These are phyloP conservation scores for Vaccinium corymbosum DNA, from an alignment of 148 eudicot species.

Conservation along the genomic window DNA sequence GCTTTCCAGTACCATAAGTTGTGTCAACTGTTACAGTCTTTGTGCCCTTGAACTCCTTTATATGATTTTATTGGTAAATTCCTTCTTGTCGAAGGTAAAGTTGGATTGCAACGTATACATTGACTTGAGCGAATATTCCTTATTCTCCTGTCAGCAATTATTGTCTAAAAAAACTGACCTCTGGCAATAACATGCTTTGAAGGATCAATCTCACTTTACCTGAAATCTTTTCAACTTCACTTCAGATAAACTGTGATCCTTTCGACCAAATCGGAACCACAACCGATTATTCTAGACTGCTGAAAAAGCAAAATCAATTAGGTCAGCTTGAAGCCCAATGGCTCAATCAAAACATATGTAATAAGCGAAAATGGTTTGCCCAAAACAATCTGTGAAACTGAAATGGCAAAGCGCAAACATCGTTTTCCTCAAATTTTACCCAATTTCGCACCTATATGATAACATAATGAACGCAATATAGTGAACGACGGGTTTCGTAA, in stretches of 20 bases:
- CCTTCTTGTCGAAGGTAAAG: constrained; percentile 8
- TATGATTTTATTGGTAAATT: neutral
- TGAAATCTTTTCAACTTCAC: too few relatives aligned
- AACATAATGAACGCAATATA: too few relatives aligned
- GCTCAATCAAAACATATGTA: neutral
- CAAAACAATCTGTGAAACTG: neutral
- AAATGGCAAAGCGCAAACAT: neutral
- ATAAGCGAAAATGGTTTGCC: neutral
- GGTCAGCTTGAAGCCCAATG: neutral
- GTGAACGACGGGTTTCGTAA: neutral
- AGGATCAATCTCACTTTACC: too few relatives aligned
- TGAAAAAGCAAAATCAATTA: too few relatives aligned
- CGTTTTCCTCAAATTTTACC: too few relatives aligned
- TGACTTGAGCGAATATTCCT: neutral
- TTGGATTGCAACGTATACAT: neutral
- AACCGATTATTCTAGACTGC: too few relatives aligned
- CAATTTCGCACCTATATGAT: neutral
- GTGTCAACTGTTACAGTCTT: neutral
- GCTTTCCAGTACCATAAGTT: neutral
- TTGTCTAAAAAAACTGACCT: neutral
- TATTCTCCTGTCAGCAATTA: neutral
- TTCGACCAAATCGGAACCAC: too few relatives aligned
- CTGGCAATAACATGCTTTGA: neutral
- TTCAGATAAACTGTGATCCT: too few relatives aligned
- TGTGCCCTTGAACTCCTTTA: neutral